These are phyloP conservation scores for Posidonia australis DNA, from an alignment of 106 monocot genomes.

Conservation along the genomic window DNA sequence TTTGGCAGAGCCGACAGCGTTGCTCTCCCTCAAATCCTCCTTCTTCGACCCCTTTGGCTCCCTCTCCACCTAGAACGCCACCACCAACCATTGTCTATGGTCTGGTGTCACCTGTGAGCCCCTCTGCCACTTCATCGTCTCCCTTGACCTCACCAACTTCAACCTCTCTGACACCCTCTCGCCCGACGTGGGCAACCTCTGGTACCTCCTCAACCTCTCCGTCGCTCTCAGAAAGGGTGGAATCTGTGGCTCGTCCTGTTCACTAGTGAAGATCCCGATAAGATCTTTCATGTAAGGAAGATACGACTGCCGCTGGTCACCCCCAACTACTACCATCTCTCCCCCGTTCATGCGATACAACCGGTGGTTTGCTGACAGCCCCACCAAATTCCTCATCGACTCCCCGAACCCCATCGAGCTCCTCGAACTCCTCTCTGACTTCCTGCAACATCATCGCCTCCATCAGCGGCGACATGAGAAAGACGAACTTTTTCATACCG, in stretches of 20 bases:
- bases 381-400: no score
- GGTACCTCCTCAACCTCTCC: slow-evolving; percentile 29
- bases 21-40: no score
- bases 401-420: no score
- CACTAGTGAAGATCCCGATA: slow-evolving; percentile 19
- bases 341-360: slow-evolving; percentile 23
- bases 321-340: background rate
- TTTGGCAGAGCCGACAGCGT: slow-evolving; percentile 1
- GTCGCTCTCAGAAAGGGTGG: background rate
- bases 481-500: slow-evolving; percentile 44
- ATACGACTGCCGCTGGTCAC: slow-evolving; percentile 12
- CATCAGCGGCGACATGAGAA: background rate
- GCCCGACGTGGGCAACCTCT: slow-evolving; percentile 21
- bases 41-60: no score
- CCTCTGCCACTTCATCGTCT: slow-evolving; percentile 8
- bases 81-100: slow-evolving; percentile 27
- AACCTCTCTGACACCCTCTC: slow-evolving; percentile 49
- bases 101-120: slow-evolving; percentile 20
- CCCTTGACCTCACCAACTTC: slow-evolving; percentile 36
- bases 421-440: background rate
- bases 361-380: background rate
- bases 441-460: background rate
- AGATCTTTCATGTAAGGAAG: slow-evolving; percentile 36
- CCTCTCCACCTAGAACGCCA: slow-evolving; percentile 18
- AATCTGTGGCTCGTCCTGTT: background rate